A percentile compares a stretch with the other conserved stretches of the same genome.
Evolutionary conservation across 2,329 filamentous ascomycete genomes (phyloP).

Genomic region (Epichloe glyceriae): DNA sequence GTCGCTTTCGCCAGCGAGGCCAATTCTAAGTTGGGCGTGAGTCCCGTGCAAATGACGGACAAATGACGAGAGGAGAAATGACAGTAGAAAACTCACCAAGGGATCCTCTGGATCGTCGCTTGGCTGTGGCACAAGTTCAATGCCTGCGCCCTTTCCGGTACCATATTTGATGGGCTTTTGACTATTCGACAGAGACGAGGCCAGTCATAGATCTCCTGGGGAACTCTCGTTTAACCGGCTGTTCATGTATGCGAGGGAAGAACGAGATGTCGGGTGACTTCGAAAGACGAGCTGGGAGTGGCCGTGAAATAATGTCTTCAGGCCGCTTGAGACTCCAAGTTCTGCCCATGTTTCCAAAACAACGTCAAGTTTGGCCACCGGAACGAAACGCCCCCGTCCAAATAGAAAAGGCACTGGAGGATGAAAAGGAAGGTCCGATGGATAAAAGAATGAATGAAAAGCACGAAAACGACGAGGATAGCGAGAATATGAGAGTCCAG

Average conservation of each 20-base stretch:
- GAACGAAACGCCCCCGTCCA: not conserved
- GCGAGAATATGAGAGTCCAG: not conserved
- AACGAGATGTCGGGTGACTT: not conserved
- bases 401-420: not conserved
- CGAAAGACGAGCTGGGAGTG: not conserved
- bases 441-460: not conserved
- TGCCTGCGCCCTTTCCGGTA: slow-evolving; percentile 26
- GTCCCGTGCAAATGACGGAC: not conserved
- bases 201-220: slow-evolving; percentile 5
- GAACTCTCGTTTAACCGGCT: not conserved
- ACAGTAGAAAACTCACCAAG: slow-evolving; percentile 26
- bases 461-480: not conserved
- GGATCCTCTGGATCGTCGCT: slow-evolving; percentile 42
- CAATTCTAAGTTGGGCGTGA: slow-evolving; percentile 32
- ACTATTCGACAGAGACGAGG: slow-evolving; percentile 6
- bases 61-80: not conserved
- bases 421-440: not conserved
- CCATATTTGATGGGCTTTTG: slow-evolving; percentile 33
- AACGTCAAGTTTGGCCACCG: not conserved
- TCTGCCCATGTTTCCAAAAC: not conserved
- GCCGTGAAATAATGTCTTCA: slow-evolving; percentile 3
- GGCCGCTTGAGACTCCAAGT: not conserved
- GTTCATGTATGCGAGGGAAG: not conserved
- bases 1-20: slow-evolving; percentile 39
- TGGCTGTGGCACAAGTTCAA: slow-evolving; percentile 41